Percentiles rank a stretch among this genome's conserved stretches.
Evolutionary conservation across 257 asterid species (phyloP).

Genomic region (Gentiana dahurica): DNA sequence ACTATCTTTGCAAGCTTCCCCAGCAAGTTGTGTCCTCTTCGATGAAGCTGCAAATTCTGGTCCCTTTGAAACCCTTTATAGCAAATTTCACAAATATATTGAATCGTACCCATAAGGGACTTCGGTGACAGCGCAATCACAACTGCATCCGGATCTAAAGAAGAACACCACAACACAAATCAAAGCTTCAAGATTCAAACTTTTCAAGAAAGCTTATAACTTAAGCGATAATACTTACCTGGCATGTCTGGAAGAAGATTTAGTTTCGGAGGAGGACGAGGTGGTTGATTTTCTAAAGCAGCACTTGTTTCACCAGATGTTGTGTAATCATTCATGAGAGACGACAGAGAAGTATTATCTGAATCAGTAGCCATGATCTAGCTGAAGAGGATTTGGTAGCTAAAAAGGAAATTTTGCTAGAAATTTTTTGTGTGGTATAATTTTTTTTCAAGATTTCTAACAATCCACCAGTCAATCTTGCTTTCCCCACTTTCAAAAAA

Average conservation of each 20-base stretch:
- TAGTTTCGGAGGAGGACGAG: conserved; percentile 49
- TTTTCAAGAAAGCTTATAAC: neutral
- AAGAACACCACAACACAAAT: conserved; percentile 3
- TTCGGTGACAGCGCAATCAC: conserved; percentile 75
- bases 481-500: no score
- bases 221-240: conserved; percentile 27
- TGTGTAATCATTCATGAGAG: conserved; percentile 19
- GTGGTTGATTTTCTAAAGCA: conserved; percentile 19
- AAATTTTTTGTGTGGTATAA: conserved; percentile 3
- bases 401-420: conserved; percentile 15
- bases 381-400: conserved; percentile 4
- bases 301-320: conserved; percentile 26
- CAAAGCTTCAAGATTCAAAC: neutral
- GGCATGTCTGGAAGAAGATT: conserved; percentile 84
- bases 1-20: conserved; percentile 76
- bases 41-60: conserved; percentile 86
- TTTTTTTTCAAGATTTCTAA: conserved; percentile 5
- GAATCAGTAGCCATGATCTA: conserved; percentile 13
- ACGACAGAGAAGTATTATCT: conserved; percentile 9
- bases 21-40: conserved; percentile 82
- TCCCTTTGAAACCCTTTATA: conserved; percentile 79
- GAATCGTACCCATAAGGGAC: conserved; percentile 56
- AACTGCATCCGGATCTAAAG: conserved; percentile 78
- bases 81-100: conserved; percentile 83
- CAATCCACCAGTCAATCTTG: conserved; percentile 19